Evolutionary conservation across 2,329 filamentous ascomycete species (phyloP).

Genomic region (Pseudonectria foliicola): DNA sequence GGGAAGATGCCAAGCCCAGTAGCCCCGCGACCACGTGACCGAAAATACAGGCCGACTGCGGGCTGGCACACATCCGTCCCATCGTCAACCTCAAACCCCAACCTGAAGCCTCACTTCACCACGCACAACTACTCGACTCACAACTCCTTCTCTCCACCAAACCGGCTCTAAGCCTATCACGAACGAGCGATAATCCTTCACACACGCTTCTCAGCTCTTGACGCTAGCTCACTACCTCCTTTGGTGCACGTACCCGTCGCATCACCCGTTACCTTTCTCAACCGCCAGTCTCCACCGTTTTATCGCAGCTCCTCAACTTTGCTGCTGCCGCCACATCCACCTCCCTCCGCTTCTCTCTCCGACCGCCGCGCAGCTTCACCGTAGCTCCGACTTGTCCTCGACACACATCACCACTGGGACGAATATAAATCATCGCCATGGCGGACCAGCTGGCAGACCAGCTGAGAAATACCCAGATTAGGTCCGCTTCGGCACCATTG

Average conservation of each 20-base stretch:
- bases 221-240: no score
- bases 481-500: conserved; percentile 26
- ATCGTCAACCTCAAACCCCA: conserved; percentile 21
- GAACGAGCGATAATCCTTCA: conserved; percentile 6
- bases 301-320: conserved; percentile 12
- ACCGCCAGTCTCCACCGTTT: no score
- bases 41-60: conserved; percentile 15
- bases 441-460: conserved; percentile 40
- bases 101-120: conserved; percentile 20
- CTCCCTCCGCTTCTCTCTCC: conserved; percentile 3
- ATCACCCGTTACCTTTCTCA: no score
- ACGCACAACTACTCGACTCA: conserved; percentile 11
- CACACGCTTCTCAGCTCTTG: background rate
- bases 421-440: conserved; percentile 30
- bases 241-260: no score
- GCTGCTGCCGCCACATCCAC: conserved; percentile 10
- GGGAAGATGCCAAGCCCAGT: conserved; percentile 2
- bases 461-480: conserved; percentile 35
- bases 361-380: conserved; percentile 16
- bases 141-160: conserved; percentile 9
- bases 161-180: conserved; percentile 2
- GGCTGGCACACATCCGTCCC: conserved; percentile 18
- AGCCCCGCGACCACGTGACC: conserved; percentile 31
- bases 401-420: conserved; percentile 19
- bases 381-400: conserved; percentile 12